Percentiles rank a stretch among this genome's conserved stretches.
These are phyloP conservation scores for Lonicera japonica DNA, from an alignment of 129 eudicot genomes.

Conservation along the genomic window DNA sequence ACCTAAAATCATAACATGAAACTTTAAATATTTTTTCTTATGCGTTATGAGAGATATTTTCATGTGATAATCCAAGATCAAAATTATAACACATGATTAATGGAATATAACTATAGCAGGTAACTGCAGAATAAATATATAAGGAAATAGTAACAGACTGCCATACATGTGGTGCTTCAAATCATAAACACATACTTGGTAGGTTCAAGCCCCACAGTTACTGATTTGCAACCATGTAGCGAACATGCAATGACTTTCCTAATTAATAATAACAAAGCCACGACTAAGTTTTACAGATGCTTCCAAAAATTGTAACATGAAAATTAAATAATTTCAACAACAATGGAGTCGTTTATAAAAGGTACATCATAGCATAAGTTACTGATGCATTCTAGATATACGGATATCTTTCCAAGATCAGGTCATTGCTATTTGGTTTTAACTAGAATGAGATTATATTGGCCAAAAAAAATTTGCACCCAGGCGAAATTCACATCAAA, in stretches of 20 bases:
- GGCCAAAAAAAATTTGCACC: too few relatives aligned
- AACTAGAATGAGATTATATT: too few relatives aligned
- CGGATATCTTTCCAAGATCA: neutral
- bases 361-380: neutral
- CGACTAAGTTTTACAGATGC: neutral
- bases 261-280: conserved; percentile 17
- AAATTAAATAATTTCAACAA: neutral
- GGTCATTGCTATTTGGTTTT: neutral
- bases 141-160: neutral
- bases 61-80: too few relatives aligned
- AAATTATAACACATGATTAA: too few relatives aligned
- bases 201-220: conserved; percentile 98
- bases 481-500: too few relatives aligned
- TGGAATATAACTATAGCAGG: too few relatives aligned
- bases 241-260: conserved; percentile 99
- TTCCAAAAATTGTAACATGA: neutral
- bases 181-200: conserved; percentile 55
- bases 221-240: conserved; percentile 99
- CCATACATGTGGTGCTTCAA: neutral
- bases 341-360: neutral
- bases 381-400: neutral
- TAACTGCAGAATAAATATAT: too few relatives aligned
- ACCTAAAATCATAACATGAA: conserved; percentile 36
- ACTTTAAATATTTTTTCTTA: too few relatives aligned
- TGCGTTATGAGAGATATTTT: too few relatives aligned